phyloP scores from a whole-genome alignment of 1,284 basidiomycete genomes.

The Cutaneotrichosporon cutaneum region DNA sequence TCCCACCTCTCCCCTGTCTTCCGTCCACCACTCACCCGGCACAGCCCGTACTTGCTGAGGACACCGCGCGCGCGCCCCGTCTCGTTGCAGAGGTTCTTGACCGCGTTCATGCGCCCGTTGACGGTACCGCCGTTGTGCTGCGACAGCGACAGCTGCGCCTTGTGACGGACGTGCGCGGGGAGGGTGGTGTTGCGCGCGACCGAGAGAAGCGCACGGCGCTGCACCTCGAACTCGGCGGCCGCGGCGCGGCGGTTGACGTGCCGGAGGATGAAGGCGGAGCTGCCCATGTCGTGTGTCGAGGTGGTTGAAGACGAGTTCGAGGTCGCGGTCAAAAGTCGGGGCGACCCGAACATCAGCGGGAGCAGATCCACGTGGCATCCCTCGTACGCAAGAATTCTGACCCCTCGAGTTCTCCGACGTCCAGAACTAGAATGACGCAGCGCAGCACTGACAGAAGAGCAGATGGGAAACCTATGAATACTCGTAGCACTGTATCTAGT shows the following conservation, averaged over 20 bases:
- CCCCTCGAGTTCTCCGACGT: no score
- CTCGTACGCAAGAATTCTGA: no score
- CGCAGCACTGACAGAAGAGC: no score
- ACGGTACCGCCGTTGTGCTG: constrained; percentile 73
- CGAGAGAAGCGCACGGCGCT: constrained; percentile 81
- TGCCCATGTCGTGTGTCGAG: constrained; percentile 29
- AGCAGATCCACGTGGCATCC: neutral
- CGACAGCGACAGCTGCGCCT: constrained; percentile 93
- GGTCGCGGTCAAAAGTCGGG: constrained; percentile 7
- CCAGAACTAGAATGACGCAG: no score
- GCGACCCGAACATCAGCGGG: neutral
- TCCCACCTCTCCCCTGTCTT: neutral
- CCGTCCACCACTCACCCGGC: constrained; percentile 6
- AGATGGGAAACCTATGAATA: no score
- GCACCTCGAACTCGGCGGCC: constrained; percentile 67
- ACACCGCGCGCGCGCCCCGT: constrained; percentile 74
- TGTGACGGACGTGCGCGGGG: constrained; percentile 81
- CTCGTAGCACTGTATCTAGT: neutral
- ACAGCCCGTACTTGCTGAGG: constrained; percentile 15
- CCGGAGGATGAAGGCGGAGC: constrained; percentile 41
- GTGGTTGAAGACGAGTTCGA: neutral
- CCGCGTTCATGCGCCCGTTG: constrained; percentile 65
- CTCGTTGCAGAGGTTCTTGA: constrained; percentile 83
- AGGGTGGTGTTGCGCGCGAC: constrained; percentile 84
- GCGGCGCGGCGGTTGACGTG: constrained; percentile 48